Base-by-base conservation (phyloP, 768 basidiomycete species). In the Lactifluus echinatus region DNA sequence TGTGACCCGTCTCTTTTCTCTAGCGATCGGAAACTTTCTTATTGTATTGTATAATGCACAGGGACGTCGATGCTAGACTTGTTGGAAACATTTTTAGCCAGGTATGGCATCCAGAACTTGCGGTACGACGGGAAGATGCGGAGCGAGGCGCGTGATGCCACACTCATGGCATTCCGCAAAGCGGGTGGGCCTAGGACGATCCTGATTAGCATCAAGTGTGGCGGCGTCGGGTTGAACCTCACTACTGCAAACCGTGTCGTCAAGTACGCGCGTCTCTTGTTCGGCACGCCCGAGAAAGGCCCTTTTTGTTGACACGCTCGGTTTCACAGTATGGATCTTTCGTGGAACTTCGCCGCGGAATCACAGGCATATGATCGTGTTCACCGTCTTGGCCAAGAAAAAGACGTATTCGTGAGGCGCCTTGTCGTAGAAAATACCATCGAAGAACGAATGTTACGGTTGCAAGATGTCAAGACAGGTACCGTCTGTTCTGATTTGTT, bases 31-130 rank as follows among this genome's bases (percentile, higher is more conserved):
- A 10, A 15, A 10, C 3, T 21, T 15, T 12, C 42, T 47, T n/a
- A n/a, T n/a, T n/a, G n/a, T n/a, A n/a, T n/a, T 31, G 31, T 24
- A 49, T 26, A n/a, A 21, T 24, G 21, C 33, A 4, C 53, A 86
- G 84, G 85, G 85, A 87, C 85, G 0, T 82, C 82, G 0, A 84
- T 85, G 80, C 75, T 87, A 33, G 80, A 85, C 65, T 70, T 85
- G 17, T 68, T 85, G 40, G 83, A 84, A 60, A 79, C 71, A n/a
- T 52, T 83, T 24, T 78, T 87, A 61, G 73, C 75, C 8, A 75
- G 83, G 24, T 70, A 84, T 64, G 82, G 81, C 0, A 79, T 86
- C 17, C 74, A 76, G 45, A 78, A 63, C 56, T 65, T 86, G 55
- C 74, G 84, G 7, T 86, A 83, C 63, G 85, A 87, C 59, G 85